These are phyloP conservation scores for Diutina sp. DNA, from an alignment of 1,139 yeast genomes.

Conservation along the genomic window DNA sequence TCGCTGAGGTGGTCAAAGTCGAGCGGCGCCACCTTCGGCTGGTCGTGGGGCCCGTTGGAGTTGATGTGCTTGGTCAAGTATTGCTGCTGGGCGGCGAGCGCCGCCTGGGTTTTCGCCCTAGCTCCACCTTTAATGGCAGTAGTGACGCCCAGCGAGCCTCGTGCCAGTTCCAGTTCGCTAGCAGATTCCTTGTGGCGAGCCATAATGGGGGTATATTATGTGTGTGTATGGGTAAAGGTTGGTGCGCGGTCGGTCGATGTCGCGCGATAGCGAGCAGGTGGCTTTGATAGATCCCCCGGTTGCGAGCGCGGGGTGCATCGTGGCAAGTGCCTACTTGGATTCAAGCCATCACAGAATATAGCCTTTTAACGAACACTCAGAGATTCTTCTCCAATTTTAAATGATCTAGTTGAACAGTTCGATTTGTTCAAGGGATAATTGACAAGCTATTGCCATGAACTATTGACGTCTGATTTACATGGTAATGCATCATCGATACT, in stretches of 20 bases:
- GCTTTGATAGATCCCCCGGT: neutral
- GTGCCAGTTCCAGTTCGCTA: neutral
- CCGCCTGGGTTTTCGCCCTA: conserved; percentile 1
- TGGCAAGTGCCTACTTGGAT: neutral
- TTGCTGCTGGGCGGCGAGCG: conserved; percentile 36
- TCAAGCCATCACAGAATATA: no score
- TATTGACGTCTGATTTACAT: no score
- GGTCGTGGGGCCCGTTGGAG: conserved; percentile 52
- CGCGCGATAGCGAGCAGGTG: neutral
- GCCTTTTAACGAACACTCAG: no score
- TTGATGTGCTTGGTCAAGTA: conserved; percentile 45
- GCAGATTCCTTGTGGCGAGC: conserved; percentile 2
- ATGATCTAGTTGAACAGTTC: no score
- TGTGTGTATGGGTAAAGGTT: neutral
- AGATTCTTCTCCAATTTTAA: no score
- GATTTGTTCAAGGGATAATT: no score
- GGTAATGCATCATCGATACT: neutral
- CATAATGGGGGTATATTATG: neutral
- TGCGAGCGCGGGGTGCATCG: neutral
- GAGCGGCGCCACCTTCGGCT: conserved; percentile 34
- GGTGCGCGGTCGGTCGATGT: neutral
- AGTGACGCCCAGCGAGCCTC: neutral
- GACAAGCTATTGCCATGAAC: no score
- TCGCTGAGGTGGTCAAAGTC: conserved; percentile 50
- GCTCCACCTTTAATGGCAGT: conserved; percentile 1